Evolutionary conservation across 1,284 basidiomycete genomes (phyloP).

Genomic region (Puccinia triticina): DNA sequence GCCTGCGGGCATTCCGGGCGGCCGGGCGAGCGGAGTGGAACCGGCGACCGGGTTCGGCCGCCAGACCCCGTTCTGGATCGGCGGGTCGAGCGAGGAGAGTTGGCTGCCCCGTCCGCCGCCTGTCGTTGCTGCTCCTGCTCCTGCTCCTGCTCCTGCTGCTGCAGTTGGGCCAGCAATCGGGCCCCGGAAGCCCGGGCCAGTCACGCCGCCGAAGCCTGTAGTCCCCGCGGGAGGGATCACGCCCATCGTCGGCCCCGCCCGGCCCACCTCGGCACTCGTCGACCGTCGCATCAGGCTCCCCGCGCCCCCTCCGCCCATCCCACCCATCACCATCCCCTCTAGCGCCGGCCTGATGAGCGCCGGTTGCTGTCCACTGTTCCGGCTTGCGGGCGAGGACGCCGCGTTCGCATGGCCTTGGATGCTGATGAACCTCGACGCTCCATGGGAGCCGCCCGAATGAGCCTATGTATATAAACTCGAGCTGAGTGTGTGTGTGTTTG

Average conservation of each 20-base stretch:
- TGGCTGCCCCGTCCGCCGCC: slow-evolving; percentile 8
- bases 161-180: background rate
- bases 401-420: slow-evolving; percentile 25
- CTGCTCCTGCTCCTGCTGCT: too few relatives aligned
- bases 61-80: slow-evolving; percentile 45
- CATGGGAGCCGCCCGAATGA: slow-evolving; percentile 35
- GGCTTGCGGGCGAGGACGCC: background rate
- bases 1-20: background rate
- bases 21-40: background rate
- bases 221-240: background rate
- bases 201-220: background rate
- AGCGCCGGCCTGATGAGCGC: background rate
- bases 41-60: background rate
- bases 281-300: slow-evolving; percentile 13
- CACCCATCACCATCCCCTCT: slow-evolving; percentile 1
- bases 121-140: too few relatives aligned
- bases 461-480: background rate
- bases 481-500: too few relatives aligned
- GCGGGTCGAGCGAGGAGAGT: slow-evolving; percentile 17
- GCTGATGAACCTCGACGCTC: slow-evolving; percentile 33
- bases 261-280: slow-evolving; percentile 13
- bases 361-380: background rate
- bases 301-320: background rate
- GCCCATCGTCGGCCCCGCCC: background rate
- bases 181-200: slow-evolving; percentile 4